Base-by-base conservation (phyloP, 495 filamentous ascomycete genomes). In the Physcia stellaris region DNA sequence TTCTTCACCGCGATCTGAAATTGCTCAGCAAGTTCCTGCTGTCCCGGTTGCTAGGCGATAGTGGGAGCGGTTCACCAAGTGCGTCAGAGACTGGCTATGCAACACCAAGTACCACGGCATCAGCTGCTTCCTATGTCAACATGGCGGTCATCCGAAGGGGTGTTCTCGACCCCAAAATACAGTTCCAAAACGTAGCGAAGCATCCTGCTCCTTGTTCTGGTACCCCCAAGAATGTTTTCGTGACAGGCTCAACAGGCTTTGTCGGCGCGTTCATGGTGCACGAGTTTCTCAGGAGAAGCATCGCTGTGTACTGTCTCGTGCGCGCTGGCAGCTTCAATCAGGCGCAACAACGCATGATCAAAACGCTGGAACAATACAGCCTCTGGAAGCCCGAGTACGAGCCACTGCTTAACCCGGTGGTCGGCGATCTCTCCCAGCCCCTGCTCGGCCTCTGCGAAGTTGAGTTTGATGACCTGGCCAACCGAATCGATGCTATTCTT, bases 161-260 rank as follows among this genome's bases (percentile, higher is more conserved):
- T 15, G 28, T 35, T 33, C 39, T 50, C 10, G 47, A 54, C 30
- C 24, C 35, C 22, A 45, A 16, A 24, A 39, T 54, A 16, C 34
- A 18, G 10, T 58, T 58, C 36, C 15, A 49, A 19, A 50, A 54
- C 38, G 37, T 41, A 20, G 12, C 45, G 2, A n/a, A 26, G 5
- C 5, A 18, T 17, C n/a, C 28, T 21, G 18, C 23, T 32, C 4
- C 12, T 10, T 31, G 35, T 31, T 15, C 13, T 38, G 23, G 16
- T 2, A 21, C 7, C 38, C 52, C 52, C 23, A 35, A 43, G 22
- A 20, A 43, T 23, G 51, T 51, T 15, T 51, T 58, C 19, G 35
- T 58, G 12, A 58, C 53, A 17, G 55, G 55, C 17, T 40, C 55
- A 15, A 58, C 55, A 21, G 55, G 55, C 23, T 58, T 58, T 29